phyloP scores from a whole-genome alignment of 805 yeast species.

The Myxozyma melibiosi region DNA sequence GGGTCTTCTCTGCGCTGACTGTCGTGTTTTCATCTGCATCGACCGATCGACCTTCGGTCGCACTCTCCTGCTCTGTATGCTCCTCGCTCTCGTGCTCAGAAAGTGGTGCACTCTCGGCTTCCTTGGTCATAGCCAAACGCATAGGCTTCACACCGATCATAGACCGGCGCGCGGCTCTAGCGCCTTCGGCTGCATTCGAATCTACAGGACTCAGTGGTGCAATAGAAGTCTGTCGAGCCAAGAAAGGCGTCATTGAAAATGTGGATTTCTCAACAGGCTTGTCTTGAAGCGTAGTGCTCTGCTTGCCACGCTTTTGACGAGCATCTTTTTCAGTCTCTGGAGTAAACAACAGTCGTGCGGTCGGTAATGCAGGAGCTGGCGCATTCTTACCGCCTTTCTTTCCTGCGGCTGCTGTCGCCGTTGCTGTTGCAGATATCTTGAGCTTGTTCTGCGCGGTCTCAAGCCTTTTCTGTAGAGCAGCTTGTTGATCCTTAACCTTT shows the following conservation, averaged over 20 bases:
- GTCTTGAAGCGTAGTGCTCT: background rate
- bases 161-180: too few relatives aligned
- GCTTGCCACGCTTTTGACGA: conserved; percentile 1
- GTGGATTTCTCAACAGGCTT: conserved; percentile 24
- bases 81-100: too few relatives aligned
- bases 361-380: background rate
- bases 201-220: conserved; percentile 21
- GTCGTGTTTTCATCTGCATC: background rate
- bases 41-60: too few relatives aligned
- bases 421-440: too few relatives aligned
- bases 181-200: conserved; percentile 5
- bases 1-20: too few relatives aligned
- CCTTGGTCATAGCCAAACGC: too few relatives aligned
- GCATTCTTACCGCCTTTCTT: conserved; percentile 5
- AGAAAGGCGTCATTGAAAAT: conserved; percentile 31
- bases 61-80: too few relatives aligned
- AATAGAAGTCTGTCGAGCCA: conserved; percentile 12
- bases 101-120: too few relatives aligned
- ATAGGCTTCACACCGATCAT: too few relatives aligned
- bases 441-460: conserved; percentile 17
- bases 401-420: background rate
- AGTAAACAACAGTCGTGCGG: conserved; percentile 18
- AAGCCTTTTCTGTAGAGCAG: conserved; percentile 18
- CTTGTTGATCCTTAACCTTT: conserved; percentile 20
- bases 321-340: conserved; percentile 12